Evolutionary conservation across 371 early-diverging fungal genomes (phyloP), one percentile per base, ranked within the genome.

Genomic region (Mortierella sp.): DNA sequence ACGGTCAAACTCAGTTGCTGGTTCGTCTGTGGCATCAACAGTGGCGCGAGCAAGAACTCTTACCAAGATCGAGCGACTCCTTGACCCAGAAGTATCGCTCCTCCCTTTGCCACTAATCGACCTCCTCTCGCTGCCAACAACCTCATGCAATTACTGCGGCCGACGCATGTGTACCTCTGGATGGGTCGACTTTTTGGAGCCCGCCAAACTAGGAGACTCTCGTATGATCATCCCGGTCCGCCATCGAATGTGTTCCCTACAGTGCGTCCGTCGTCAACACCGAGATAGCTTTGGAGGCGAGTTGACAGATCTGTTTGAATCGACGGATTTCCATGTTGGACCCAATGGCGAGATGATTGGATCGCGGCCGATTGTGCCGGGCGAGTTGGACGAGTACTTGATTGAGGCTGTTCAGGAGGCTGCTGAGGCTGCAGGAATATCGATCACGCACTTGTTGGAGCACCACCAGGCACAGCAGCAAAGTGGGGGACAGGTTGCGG

Each of bases 401-500:
- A 85, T 82, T 43, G 86, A 85, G 70, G 86, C 82, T 41, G 82
- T 85, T 7, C 86, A 85, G 77, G 86, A 82, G 68, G 86, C 86
- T 4, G 86, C 86, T 2, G 77, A 85, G 8, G 68, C 74, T 21
- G 82, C 86, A 27, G 86, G 82, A 0, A 85, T 85, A 16, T 82
- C 86, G 29, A 82, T 82, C 43, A 38, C 76, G 2, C 75, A 79
- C 41, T 60, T 85, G 71, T 60, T 85, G 76, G 82, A 85, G 51
- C 86, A 85, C 32, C 74, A 81, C 43, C 79, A 81, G 18, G 3
- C 56, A 49, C 74, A 65, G 24, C 70, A 70, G 14, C 75, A 72
- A 51, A 24, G 46, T 14, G 29, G 48, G 32, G 46, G 44, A 0
- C 76, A 55, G 12, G 49, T 41, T 32, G 38, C 8, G 18, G 65